Conservation (phyloP, 768 basidiomycete genomes). For the Suillus cothurnatus region DNA sequence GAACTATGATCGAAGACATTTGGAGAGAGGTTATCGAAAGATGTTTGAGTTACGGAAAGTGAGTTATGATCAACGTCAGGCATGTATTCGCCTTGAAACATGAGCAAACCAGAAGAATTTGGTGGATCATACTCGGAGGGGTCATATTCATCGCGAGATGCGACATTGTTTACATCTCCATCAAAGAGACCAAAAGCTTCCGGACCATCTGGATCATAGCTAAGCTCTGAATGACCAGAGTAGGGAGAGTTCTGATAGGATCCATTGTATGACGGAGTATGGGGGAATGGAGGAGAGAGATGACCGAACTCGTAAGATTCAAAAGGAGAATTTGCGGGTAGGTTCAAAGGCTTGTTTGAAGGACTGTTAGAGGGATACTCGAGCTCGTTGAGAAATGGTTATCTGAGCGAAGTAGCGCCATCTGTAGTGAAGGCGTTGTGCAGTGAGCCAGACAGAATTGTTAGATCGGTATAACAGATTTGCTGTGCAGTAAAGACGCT, state of each 20-base stretch:
- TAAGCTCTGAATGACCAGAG: slow-evolving; percentile 69
- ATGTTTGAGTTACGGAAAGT: slow-evolving; percentile 39
- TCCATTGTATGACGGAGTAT: slow-evolving; percentile 60
- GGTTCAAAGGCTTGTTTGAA: slow-evolving; percentile 28
- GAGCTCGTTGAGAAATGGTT: slow-evolving; percentile 21
- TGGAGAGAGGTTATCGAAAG: slow-evolving; percentile 39
- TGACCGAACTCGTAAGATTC: slow-evolving; percentile 43
- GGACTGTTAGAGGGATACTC: slow-evolving; percentile 31
- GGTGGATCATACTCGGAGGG: slow-evolving; percentile 74
- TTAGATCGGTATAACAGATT: background rate
- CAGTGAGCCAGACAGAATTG: background rate
- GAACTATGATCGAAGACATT: slow-evolving; percentile 64
- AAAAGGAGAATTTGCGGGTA: slow-evolving; percentile 32
- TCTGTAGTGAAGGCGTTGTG: slow-evolving; percentile 2
- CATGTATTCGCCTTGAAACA: slow-evolving; percentile 58
- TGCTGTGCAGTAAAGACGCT: slow-evolving; percentile 1
- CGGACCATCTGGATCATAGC: slow-evolving; percentile 48
- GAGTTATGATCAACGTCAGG: slow-evolving; percentile 34
- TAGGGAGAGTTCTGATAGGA: slow-evolving; percentile 75
- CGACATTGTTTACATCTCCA: slow-evolving; percentile 42
- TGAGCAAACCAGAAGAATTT: slow-evolving; percentile 49
- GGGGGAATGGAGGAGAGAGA: slow-evolving; percentile 44
- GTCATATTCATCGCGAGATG: slow-evolving; percentile 58
- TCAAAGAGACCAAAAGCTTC: slow-evolving; percentile 53
- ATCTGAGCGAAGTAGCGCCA: slow-evolving; percentile 35